Conservation (phyloP, 352 stramenopile species). For the Vaucheria bursata region DNA sequence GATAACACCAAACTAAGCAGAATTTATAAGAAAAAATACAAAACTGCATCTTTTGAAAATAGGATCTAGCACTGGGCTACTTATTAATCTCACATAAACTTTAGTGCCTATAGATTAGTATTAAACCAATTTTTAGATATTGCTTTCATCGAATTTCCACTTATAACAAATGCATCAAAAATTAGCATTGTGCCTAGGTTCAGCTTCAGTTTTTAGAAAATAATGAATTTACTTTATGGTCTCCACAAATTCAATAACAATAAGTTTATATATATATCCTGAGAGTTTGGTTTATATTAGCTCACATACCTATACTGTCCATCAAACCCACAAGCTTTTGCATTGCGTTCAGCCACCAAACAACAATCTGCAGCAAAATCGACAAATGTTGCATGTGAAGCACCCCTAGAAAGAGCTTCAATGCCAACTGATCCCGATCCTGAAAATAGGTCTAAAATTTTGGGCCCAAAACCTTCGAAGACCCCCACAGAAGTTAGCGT, state of each 20-base stretch:
- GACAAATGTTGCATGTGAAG: conserved; percentile 62
- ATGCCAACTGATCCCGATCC: conserved; percentile 65
- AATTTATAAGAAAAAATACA: no score
- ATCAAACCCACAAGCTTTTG: conserved; percentile 51
- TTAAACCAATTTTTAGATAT: no score
- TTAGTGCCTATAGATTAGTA: no score
- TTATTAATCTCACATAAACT: no score
- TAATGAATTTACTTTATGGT: no score
- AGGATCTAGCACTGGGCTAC: no score
- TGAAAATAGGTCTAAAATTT: conserved; percentile 70
- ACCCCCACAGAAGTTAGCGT: conserved; percentile 64
- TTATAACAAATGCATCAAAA: no score
- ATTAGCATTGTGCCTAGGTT: no score
- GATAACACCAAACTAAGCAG: no score
- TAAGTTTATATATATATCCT: not conserved
- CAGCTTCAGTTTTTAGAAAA: no score
- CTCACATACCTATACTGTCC: not conserved
- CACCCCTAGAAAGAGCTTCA: conserved; percentile 62
- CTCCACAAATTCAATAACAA: not conserved
- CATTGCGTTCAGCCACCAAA: conserved; percentile 54
- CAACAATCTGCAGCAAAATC: conserved; percentile 66
- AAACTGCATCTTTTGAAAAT: no score
- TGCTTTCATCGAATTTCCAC: no score
- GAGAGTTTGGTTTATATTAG: not conserved
- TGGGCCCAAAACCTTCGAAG: conserved; percentile 52